A percentile compares a stretch with the other conserved stretches of the same genome.
Evolutionary conservation across 2,329 filamentous ascomycete species (phyloP).

Genomic region (Fusarium sp.): DNA sequence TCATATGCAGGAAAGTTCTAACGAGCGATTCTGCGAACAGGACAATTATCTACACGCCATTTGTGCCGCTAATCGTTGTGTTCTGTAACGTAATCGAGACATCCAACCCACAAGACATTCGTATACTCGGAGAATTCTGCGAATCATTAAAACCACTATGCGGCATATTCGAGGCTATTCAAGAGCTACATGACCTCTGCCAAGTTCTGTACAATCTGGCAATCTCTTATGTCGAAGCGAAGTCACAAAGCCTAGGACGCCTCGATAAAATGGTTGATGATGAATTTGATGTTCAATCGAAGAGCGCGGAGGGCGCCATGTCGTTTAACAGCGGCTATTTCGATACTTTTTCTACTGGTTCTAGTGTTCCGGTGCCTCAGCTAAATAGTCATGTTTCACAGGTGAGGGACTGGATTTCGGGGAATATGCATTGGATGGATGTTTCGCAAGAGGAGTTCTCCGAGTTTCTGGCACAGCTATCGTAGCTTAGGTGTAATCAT

Average conservation of each 20-base stretch:
- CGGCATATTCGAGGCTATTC: background rate
- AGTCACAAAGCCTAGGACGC: background rate
- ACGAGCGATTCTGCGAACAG: rapidly evolving
- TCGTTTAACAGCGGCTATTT: background rate
- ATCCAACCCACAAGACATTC: background rate
- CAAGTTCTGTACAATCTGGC: background rate
- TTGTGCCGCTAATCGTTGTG: background rate
- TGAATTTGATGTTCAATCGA: background rate
- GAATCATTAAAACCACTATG: background rate
- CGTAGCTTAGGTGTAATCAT: no score
- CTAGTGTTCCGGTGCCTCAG: background rate
- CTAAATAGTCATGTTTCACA: background rate
- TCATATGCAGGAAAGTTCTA: background rate
- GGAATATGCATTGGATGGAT: background rate
- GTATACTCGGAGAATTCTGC: background rate
- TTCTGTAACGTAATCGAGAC: background rate
- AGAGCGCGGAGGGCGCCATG: rapidly evolving
- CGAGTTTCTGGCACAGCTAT: background rate
- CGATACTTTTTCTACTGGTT: background rate
- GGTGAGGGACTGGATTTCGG: background rate
- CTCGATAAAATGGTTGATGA: background rate
- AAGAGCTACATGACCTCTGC: background rate
- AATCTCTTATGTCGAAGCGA: background rate
- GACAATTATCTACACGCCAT: background rate
- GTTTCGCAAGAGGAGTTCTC: background rate